Conservation (phyloP, 2,329 filamentous ascomycete genomes). For the Fusarium beomiforme region DNA sequence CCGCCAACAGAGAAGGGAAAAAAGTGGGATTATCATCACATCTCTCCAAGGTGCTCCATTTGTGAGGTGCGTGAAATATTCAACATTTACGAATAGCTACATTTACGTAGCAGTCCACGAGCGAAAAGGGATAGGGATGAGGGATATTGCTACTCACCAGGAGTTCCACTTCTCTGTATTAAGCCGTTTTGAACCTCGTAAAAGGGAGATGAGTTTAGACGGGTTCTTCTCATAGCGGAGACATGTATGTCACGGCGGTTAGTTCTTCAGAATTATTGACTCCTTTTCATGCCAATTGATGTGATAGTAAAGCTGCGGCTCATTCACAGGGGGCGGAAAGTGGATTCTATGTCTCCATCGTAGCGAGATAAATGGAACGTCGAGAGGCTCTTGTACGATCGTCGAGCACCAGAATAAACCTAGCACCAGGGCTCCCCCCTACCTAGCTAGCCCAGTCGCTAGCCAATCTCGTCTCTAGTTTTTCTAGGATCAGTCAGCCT, state of each 20-base stretch:
- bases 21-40: not conserved
- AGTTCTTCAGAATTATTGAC: slow-evolving; percentile 6
- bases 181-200: slow-evolving; percentile 2
- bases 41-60: not conserved
- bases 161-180: not conserved
- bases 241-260: slow-evolving; percentile 27
- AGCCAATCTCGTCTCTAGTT: not conserved
- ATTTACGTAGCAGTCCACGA: slow-evolving; percentile 31
- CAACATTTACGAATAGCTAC: slow-evolving; percentile 23
- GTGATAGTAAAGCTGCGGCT: slow-evolving; percentile 24
- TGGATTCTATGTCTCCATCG: slow-evolving; percentile 23
- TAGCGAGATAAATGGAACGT: slow-evolving; percentile 3
- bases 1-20: not conserved
- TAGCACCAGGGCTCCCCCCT: slow-evolving; percentile 14
- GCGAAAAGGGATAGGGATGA: slow-evolving; percentile 33
- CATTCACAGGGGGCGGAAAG: slow-evolving; percentile 26
- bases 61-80: slow-evolving; percentile 21
- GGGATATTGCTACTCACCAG: slow-evolving; percentile 29
- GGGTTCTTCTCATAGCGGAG: slow-evolving; percentile 10
- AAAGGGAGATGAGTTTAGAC: slow-evolving; percentile 1
- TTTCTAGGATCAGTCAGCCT: not conserved
- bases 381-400: slow-evolving; percentile 32
- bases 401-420: slow-evolving; percentile 3
- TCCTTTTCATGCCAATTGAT: not conserved
- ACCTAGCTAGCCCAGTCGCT: not conserved